phyloP scores from a whole-genome alignment of 164 flowering plant species.

The Magnolia officinalis region DNA sequence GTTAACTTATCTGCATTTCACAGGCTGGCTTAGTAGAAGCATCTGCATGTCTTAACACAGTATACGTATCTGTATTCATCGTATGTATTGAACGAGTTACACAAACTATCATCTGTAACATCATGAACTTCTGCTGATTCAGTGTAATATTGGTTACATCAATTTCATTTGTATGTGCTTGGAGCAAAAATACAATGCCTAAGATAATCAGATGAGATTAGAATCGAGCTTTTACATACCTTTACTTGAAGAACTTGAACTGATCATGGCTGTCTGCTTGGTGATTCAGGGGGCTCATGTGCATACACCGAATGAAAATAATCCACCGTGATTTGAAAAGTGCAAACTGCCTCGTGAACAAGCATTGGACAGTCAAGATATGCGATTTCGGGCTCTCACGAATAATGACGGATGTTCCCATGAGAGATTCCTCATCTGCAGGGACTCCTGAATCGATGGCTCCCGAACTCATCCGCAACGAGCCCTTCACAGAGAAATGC shows the following conservation, averaged over 20 bases:
- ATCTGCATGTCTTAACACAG: background rate
- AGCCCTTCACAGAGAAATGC: slow-evolving; percentile 88
- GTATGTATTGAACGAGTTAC: background rate
- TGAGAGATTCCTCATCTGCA: slow-evolving; percentile 73
- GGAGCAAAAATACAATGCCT: too few species aligned
- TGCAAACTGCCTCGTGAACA: slow-evolving; percentile 92
- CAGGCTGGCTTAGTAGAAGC: background rate
- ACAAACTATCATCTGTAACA: background rate
- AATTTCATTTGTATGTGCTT: background rate
- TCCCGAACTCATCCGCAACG: slow-evolving; percentile 95
- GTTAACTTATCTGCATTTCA: too few species aligned
- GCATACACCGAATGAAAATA: slow-evolving; percentile 90
- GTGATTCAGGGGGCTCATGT: slow-evolving; percentile 78
- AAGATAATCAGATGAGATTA: background rate
- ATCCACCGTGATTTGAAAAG: slow-evolving; percentile 90
- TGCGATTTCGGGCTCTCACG: slow-evolving; percentile 97
- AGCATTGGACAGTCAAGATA: slow-evolving; percentile 86
- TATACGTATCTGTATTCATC: background rate
- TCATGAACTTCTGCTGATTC: background rate
- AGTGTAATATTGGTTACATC: background rate
- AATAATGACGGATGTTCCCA: slow-evolving; percentile 52
- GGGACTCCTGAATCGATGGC: slow-evolving; percentile 99
- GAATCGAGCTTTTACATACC: background rate
- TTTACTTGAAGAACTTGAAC: background rate
- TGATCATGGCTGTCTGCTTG: slow-evolving; percentile 2